Evolutionary conservation across 129 eudicot genomes (phyloP).

Genomic region (Centrapalus pauciflorus): DNA sequence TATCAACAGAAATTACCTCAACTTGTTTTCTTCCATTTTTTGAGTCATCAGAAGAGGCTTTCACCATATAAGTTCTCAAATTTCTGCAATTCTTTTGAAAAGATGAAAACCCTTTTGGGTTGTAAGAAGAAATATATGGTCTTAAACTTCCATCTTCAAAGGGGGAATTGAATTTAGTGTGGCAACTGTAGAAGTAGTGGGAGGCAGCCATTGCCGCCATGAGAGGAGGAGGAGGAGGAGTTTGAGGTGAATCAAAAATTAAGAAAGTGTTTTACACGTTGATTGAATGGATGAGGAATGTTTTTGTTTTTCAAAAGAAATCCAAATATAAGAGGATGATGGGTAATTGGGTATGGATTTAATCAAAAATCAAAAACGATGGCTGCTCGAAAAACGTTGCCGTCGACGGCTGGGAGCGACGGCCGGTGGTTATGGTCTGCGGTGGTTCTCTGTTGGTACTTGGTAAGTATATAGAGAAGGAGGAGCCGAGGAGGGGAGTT

Average conservation of each 20-base stretch:
- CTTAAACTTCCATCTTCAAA: constrained; percentile 20
- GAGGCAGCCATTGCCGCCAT: constrained; percentile 62
- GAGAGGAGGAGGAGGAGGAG: neutral
- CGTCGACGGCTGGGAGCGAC: no score
- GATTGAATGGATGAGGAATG: no score
- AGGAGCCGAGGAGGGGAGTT: no score
- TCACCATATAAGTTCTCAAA: constrained; percentile 38
- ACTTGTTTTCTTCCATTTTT: constrained; percentile 54
- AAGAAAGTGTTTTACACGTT: no score
- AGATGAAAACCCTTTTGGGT: constrained; percentile 23
- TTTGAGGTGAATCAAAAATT: neutral
- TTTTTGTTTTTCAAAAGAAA: no score
- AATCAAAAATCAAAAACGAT: no score
- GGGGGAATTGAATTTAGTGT: constrained; percentile 21
- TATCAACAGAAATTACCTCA: constrained; percentile 47
- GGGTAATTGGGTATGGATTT: no score
- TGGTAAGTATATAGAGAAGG: no score
- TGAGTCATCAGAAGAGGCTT: constrained; percentile 49
- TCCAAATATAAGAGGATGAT: no score
- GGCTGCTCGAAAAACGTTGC: no score
- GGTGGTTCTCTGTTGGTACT: no score
- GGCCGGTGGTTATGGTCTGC: no score
- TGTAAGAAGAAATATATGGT: constrained; percentile 12
- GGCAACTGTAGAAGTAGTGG: constrained; percentile 42
- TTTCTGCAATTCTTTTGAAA: constrained; percentile 17